Evolutionary conservation across 768 basidiomycete species (phyloP).

Genomic region (Suillus occidentalis): DNA sequence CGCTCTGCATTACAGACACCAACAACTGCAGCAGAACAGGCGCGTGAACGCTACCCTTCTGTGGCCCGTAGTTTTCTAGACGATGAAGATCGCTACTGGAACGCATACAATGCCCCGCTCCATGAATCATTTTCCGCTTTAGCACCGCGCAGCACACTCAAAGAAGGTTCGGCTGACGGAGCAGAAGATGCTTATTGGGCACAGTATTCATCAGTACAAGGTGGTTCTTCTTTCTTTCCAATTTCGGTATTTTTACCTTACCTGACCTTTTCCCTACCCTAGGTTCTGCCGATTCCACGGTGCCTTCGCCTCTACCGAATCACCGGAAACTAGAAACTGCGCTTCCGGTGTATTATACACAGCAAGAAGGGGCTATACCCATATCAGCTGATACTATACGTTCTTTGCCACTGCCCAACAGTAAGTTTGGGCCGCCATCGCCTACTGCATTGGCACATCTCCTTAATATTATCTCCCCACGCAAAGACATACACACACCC

Average conservation of each 20-base stretch:
- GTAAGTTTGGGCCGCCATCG: conserved; percentile 24
- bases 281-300: conserved; percentile 75
- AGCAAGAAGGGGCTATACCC: conserved; percentile 12
- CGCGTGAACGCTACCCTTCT: conserved; percentile 5
- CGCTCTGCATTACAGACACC: conserved; percentile 29
- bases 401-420: conserved; percentile 11
- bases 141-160: conserved; percentile 19
- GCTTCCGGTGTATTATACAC: conserved; percentile 8
- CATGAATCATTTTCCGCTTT: conserved; percentile 24
- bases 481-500: conserved; percentile 18
- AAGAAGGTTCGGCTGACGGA: conserved; percentile 12
- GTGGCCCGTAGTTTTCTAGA: conserved; percentile 14
- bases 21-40: conserved; percentile 16
- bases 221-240: conserved; percentile 36
- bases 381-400: conserved; percentile 21
- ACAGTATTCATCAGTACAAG: conserved; percentile 68
- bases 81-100: conserved; percentile 64
- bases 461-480: conserved; percentile 27
- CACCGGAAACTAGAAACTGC: conserved; percentile 27
- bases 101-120: conserved; percentile 51
- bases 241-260: conserved; percentile 2
- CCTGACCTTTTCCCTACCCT: conserved; percentile 10
- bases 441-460: conserved; percentile 25
- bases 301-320: conserved; percentile 48
- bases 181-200: conserved; percentile 75